phyloP scores from a whole-genome alignment of 1,284 basidiomycete species.

The Leccinum brunneo-olivaceum region DNA sequence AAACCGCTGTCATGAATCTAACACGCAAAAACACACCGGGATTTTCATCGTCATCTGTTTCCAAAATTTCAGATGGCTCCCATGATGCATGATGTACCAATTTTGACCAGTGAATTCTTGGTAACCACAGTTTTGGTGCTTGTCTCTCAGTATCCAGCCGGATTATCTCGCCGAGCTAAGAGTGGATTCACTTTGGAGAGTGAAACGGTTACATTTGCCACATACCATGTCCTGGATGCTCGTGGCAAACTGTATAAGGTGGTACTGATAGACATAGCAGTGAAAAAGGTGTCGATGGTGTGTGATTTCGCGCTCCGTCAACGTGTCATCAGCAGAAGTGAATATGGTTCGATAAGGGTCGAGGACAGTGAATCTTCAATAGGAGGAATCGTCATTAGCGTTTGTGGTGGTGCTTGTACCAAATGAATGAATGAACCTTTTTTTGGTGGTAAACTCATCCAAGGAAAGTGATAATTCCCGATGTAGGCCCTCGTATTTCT shows the following conservation, averaged over 20 bases:
- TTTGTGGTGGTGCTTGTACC: background rate
- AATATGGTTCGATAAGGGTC: conserved; percentile 66
- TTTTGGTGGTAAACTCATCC: conserved; percentile 43
- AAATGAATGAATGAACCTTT: conserved; percentile 37
- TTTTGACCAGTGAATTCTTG: conserved; percentile 39
- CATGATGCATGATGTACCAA: conserved; percentile 39
- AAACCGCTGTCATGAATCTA: background rate
- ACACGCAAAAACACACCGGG: conserved; percentile 31
- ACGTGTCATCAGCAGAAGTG: conserved; percentile 37
- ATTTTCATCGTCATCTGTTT: conserved; percentile 50
- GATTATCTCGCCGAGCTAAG: conserved; percentile 49
- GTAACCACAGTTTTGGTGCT: conserved; percentile 61
- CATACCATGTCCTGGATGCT: conserved; percentile 43
- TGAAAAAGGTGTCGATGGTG: conserved; percentile 63
- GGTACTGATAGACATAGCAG: conserved; percentile 71
- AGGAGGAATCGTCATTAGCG: conserved; percentile 2
- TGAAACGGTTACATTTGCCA: conserved; percentile 27
- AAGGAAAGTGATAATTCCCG: conserved; percentile 36
- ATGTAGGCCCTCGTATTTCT: conserved; percentile 35
- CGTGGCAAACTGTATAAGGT: conserved; percentile 50
- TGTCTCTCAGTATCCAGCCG: conserved; percentile 50
- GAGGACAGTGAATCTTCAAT: conserved; percentile 56
- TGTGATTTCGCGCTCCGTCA: conserved; percentile 34
- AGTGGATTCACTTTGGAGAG: conserved; percentile 8
- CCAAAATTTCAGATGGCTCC: conserved; percentile 40